Evolutionary conservation across 208 protist species (phyloP), one percentile per base, ranked within the genome.

Genomic region (Acanthamoeba triangularis): DNA sequence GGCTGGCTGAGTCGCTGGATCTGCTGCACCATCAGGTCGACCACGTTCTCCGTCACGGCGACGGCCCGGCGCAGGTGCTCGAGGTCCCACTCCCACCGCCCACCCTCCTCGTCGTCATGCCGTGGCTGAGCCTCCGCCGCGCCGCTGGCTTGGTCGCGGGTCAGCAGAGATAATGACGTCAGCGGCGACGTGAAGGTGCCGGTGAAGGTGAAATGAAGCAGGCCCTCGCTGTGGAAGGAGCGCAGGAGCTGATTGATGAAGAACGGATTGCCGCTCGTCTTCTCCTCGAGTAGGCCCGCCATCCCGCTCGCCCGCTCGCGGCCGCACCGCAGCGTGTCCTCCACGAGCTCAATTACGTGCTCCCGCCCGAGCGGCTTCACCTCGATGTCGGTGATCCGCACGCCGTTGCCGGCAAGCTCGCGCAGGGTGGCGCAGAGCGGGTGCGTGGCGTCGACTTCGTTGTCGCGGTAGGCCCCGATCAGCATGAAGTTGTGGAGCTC

Each of bases 221-320:
- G 91, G 30, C 56, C 54, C 0, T 95, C 76, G 16, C 7, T 18
- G 56, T 95, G n/a, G n/a, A 95, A 87, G 56, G 72, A 95, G 30
- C 47, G 47, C 6, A 95, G 91, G 25, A 95, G 91, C 91, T 95
- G 91, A 23, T 61, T 88, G 76, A 95, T 69, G 56, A 95, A 95
- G 72, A 95, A 95, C 84, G 91, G 91, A 37, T 95, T 95, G 10
- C 91, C 91, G 52, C 67, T 47, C 35, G 91, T 95, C 69, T 87
- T 82, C 33, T 85, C 54, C 41, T 88, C 49, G 10, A 95, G 69
- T 28, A 95, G 65, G 3, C 56, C 10, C 4, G 91, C 91, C 49
- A 95, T 59, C 14, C 37, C 65, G 41, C 47, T 52, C 35, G 69
- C 90, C 52, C 69, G 61, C 65, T 94, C 65, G 18, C 30, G 63